Evolutionary conservation across 148 eudicot genomes (phyloP), one percentile per base, ranked within the genome.

Genomic region (Chenopodium album): DNA sequence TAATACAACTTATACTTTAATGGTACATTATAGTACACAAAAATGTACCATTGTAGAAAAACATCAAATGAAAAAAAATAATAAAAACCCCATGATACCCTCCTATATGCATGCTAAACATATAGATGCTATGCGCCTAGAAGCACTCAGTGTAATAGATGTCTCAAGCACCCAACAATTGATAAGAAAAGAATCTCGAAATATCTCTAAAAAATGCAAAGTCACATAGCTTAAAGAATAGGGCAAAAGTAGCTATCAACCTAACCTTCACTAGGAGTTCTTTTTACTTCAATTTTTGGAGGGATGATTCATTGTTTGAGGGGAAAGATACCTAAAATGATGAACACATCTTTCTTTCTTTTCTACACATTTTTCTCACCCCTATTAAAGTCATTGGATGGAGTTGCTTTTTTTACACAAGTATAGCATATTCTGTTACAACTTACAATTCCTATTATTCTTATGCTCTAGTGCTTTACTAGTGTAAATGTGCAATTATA

Each of bases 181-280:
- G 46, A 44, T 50, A 80, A 62, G 70, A 72, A 80, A 73, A 80
- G 83, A 81, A 75, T 75, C 74, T 75, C 19, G 4, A 47, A 26
- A 26, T 26, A 26, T 26, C 26, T 26, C 26, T 26, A 26, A 26
- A 75, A 50, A 12, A 74, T 65, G 65, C 26, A 73, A 9, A 29
- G 41, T 23, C 63, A 20, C 22, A 14, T 37, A 47, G 32, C 64
- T 75, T 31, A 48, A 31, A 63, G 50, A 44, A 65, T 20, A 9
- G 74, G 54, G 48, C 22, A n/a, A 31, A 62, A 47, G 68, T 62
- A 60, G 26, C 54, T 41, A 71, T n/a, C 29, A 72, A 48, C 12
- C 19, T 31, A 12, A 52, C n/a, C 47, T 64, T 65, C 11, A 48
- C 7, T 44, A 7, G 44, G 46, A 41, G 12, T 26, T 66, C 52